A percentile compares a stretch with the other conserved stretches of the same genome.
Evolutionary conservation across 305 asterid genomes (phyloP).

Genomic region (Nicotiana rustica): DNA sequence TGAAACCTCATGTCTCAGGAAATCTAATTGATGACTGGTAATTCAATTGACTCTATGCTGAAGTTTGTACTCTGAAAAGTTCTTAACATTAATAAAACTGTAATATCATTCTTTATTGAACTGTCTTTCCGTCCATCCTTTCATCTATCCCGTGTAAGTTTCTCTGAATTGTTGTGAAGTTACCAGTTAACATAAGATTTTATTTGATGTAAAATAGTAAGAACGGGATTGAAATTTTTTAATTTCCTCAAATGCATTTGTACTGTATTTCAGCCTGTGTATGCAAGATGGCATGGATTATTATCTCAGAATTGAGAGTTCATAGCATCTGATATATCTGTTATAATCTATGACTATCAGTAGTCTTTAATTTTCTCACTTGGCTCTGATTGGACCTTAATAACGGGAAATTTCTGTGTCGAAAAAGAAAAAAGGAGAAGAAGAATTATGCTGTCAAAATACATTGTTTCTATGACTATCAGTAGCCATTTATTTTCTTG

Average conservation of each 20-base stretch:
- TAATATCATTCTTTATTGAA: not conserved
- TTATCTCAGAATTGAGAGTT: not conserved
- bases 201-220: not conserved
- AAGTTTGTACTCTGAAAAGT: not conserved
- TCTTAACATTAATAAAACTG: slow-evolving; percentile 24
- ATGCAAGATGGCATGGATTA: slow-evolving; percentile 14
- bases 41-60: slow-evolving; percentile 25
- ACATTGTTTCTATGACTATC: not conserved
- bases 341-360: not conserved
- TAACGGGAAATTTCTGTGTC: not conserved
- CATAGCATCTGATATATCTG: not conserved
- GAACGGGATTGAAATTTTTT: not conserved
- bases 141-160: not conserved
- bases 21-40: slow-evolving; percentile 92
- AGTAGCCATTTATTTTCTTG: not conserved
- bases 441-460: not conserved
- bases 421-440: not conserved
- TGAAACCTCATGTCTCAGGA: slow-evolving; percentile 83
- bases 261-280: not conserved
- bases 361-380: not conserved
- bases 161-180: not conserved
- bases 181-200: not conserved
- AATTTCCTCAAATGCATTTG: not conserved
- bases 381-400: not conserved
- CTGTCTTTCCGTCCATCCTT: not conserved